Conservation (phyloP, 345 rosid genomes). For the Populus nigra region DNA sequence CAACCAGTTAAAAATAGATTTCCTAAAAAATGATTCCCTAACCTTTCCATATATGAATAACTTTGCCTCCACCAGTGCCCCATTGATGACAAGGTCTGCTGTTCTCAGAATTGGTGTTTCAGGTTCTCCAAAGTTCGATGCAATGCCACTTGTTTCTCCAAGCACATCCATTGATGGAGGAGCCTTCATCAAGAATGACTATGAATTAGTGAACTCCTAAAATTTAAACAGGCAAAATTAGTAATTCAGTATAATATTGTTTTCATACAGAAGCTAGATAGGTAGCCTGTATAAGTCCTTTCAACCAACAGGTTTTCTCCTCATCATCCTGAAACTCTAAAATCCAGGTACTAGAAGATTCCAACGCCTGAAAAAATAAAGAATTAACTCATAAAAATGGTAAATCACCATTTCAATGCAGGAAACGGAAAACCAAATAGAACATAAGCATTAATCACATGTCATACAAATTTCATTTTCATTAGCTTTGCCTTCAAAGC, state of each 20-base stretch:
- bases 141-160: constrained; percentile 47
- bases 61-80: constrained; percentile 75
- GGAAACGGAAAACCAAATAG: not conserved
- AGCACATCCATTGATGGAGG: constrained; percentile 66
- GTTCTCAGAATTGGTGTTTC: constrained; percentile 46
- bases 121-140: constrained; percentile 38
- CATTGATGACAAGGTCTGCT: constrained; percentile 78
- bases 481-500: not conserved
- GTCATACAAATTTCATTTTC: not conserved
- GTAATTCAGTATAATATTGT: constrained; percentile 12
- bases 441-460: not conserved
- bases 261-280: constrained; percentile 88
- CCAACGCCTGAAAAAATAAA: constrained; percentile 64
- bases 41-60: constrained; percentile 73
- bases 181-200: constrained; percentile 43
- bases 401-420: not conserved
- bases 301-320: constrained; percentile 79
- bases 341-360: constrained; percentile 89
- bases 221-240: not conserved
- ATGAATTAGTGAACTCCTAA: constrained; percentile 12
- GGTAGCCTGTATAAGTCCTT: constrained; percentile 81
- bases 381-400: not conserved
- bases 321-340: constrained; percentile 69
- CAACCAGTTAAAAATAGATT: not conserved
- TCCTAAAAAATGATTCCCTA: not conserved